These are phyloP conservation scores for Fusarium xyrophilum DNA, from an alignment of 2,329 filamentous ascomycete genomes.

Conservation along the genomic window DNA sequence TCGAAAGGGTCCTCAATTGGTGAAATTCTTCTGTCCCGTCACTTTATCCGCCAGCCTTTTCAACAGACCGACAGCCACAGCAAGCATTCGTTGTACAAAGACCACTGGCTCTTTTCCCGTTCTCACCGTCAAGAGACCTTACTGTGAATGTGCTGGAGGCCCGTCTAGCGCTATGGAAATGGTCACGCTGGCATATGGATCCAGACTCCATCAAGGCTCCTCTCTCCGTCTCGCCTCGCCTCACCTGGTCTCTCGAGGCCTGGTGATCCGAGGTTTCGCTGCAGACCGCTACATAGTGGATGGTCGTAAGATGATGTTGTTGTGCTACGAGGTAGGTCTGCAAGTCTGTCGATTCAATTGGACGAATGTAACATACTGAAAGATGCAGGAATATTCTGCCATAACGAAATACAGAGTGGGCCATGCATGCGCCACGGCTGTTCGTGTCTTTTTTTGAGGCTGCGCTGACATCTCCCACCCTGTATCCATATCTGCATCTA, in stretches of 20 bases:
- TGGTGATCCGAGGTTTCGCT: conserved; percentile 24
- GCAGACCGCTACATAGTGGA: conserved; percentile 28
- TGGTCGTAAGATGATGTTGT: conserved; percentile 6
- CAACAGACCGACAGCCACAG: conserved; percentile 10
- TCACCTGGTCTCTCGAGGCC: conserved; percentile 4
- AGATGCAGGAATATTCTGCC: not conserved
- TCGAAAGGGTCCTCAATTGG: conserved; percentile 17
- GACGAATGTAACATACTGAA: conserved; percentile 1
- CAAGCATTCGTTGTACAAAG: conserved; percentile 8
- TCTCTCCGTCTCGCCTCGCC: conserved; percentile 27
- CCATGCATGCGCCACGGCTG: conserved; percentile 26
- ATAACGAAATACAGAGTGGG: conserved; percentile 7
- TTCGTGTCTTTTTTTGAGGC: conserved; percentile 20
- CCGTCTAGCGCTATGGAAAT: conserved; percentile 29
- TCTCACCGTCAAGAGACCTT: conserved; percentile 16
- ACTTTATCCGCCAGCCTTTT: conserved; percentile 16
- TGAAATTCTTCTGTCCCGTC: conserved; percentile 8
- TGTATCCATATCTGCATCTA: not conserved
- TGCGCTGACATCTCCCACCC: conserved; percentile 21
- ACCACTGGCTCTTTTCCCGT: not conserved
- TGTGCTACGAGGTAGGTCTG: conserved; percentile 1
- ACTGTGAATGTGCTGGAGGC: conserved; percentile 18
- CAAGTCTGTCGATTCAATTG: conserved; percentile 9
- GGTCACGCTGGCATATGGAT: conserved; percentile 32
- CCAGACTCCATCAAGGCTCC: conserved; percentile 25